Base-by-base conservation (phyloP, 352 stramenopile genomes). In the Globisporangium alternatum region DNA sequence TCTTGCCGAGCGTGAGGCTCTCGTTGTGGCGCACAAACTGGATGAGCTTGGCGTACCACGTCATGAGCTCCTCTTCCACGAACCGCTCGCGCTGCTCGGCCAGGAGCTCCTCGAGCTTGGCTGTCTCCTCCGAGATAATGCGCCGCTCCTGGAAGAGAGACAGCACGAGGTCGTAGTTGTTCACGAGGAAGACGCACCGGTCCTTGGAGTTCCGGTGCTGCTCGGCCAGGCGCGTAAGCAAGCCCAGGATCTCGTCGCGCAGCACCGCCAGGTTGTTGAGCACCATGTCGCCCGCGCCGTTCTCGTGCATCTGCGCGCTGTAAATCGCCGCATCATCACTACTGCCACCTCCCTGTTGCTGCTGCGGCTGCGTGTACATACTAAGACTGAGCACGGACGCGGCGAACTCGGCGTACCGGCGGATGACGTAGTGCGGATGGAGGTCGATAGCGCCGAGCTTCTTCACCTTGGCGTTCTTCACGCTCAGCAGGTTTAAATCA, bases 121-220 rank as follows among this genome's bases (percentile, higher is more conserved):
- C 90, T 2, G 97, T 92, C 69, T 99, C 97, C 54, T 98, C 97
- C 30, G 91, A 95, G 41, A 89, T 74, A 31, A 98, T 96, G 35
- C 89, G 84, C 39, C 96, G 84, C 76, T 99, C 95, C 63, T 98
- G 93, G 57, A 99, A 98, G 37, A 98, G 92, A 30, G 83, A 96
- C 8, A 98, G 80, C 37, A 99, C 96, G 52, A 97, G 81, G 72
- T 99, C 97, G 68, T 98, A 96, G 71, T 99, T 99, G 77, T 99
- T 99, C 67, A 99, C 97, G 48, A 99, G 85, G 70, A 99, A 99
- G 6, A 99, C 91, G 65, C 95, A 93, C 39, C 89, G 90, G 60
- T 98, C 98, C 68, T 98, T 99, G 25, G 93, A 84, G 19, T 80
- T 89, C 6, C 84, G 80, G 65, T 99, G 95, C 66, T 97, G 83